These are phyloP conservation scores for Aspergillus biplanus DNA, from an alignment of 495 filamentous ascomycete species.

Conservation along the genomic window DNA sequence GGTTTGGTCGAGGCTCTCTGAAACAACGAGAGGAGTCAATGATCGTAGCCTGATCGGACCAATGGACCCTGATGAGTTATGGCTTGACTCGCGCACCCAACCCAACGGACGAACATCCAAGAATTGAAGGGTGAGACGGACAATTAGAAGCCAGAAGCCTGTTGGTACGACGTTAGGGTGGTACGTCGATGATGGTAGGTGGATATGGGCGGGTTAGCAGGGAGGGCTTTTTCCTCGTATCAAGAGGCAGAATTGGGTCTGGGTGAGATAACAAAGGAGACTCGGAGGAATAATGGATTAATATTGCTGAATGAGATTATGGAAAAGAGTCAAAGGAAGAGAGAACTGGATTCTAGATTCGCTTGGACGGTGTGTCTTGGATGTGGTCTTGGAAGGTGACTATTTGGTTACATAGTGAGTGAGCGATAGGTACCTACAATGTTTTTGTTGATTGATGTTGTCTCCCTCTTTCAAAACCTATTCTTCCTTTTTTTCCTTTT, in stretches of 20 bases:
- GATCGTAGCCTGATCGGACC: background rate
- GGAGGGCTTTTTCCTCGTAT: slow-evolving; percentile 31
- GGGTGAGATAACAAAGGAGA: background rate
- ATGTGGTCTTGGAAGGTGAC: no score
- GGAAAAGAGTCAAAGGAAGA: no score
- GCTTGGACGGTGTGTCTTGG: no score
- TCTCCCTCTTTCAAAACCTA: no score
- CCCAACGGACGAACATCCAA: slow-evolving; percentile 5
- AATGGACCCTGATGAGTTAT: background rate
- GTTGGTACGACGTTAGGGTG: slow-evolving; percentile 3
- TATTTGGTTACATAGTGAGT: no score
- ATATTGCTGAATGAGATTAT: no score
- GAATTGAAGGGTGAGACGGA: slow-evolving; percentile 15
- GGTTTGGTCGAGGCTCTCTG: background rate
- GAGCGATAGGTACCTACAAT: no score
- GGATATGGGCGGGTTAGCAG: slow-evolving; percentile 6
- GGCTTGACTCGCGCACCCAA: background rate
- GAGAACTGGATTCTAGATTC: no score
- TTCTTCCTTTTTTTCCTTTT: no score
- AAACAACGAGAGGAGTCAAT: background rate
- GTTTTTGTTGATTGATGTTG: no score
- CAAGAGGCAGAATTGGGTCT: slow-evolving; percentile 15
- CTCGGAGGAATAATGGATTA: background rate
- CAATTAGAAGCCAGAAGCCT: slow-evolving; percentile 14
- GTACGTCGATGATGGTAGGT: slow-evolving; percentile 8